Conservation (phyloP, 768 basidiomycete genomes). For the Lentinula sp. region DNA sequence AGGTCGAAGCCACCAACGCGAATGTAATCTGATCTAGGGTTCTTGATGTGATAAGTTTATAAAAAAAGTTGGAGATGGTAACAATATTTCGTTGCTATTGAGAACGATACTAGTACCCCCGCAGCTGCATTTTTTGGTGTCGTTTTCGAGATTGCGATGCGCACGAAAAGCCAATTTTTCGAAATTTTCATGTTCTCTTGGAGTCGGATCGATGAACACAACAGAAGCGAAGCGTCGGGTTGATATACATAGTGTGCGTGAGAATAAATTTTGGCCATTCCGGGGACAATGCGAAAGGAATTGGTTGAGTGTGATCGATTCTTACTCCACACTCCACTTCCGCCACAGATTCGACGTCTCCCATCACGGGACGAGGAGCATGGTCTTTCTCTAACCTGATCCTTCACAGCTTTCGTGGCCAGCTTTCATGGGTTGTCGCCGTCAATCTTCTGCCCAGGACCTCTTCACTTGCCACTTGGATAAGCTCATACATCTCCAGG, state of each 20-base stretch:
- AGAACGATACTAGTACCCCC: no score
- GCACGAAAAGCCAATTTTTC: no score
- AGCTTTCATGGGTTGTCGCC: background rate
- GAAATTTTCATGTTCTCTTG: no score
- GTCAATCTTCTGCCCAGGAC: background rate
- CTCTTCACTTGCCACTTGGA: background rate
- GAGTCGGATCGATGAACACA: no score
- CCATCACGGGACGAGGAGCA: background rate
- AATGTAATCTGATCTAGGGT: no score
- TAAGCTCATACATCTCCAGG: background rate
- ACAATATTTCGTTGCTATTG: no score
- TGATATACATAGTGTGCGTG: background rate
- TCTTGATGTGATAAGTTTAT: no score
- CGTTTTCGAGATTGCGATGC: no score
- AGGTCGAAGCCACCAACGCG: no score
- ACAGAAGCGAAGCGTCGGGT: background rate
- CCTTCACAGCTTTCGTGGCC: background rate
- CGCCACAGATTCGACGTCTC: background rate
- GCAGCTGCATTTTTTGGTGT: no score
- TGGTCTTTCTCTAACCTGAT: background rate
- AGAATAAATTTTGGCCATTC: background rate
- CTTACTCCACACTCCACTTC: background rate
- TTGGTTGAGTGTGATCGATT: background rate
- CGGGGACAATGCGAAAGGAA: background rate
- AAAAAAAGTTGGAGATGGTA: no score